A percentile compares a stretch with the other conserved stretches of the same genome.
Conservation (phyloP, 163 green algal species). For the Trebouxia gelatinosa region DNA sequence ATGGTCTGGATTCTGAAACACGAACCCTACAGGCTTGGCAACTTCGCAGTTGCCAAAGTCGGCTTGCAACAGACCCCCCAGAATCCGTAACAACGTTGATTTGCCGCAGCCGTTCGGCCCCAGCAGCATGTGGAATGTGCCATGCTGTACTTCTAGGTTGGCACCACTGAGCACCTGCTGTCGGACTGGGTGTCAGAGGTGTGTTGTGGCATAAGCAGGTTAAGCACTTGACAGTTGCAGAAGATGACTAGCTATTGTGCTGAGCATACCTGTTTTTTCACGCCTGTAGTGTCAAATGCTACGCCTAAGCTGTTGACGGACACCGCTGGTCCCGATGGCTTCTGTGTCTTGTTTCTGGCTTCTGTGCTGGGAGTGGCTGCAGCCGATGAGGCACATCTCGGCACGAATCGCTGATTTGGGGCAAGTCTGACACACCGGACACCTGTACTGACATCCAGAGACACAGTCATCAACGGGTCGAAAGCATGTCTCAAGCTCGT, state of each 20-base stretch:
- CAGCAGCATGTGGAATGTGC: constrained; percentile 84
- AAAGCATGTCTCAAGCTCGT: no score
- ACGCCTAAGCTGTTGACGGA: no score
- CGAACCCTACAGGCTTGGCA: constrained; percentile 76
- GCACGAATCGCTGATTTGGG: no score
- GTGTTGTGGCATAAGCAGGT: neutral
- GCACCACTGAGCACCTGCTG: constrained; percentile 52
- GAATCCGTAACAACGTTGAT: constrained; percentile 83
- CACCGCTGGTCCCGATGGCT: no score
- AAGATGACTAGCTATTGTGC: no score
- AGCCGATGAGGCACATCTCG: no score
- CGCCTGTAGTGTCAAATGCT: neutral
- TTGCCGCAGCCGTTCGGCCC: constrained; percentile 85
- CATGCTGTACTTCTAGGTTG: constrained; percentile 52
- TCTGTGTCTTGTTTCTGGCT: no score
- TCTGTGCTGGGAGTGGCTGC: no score
- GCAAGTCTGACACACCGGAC: no score
- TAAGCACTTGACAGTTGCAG: no score
- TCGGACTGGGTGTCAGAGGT: neutral
- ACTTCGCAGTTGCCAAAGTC: constrained; percentile 53
- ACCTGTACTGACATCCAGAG: no score
- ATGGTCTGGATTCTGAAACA: constrained; percentile 99
- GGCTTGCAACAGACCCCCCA: constrained; percentile 63
- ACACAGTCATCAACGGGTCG: no score
- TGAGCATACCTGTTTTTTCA: neutral